Evolutionary conservation across 2,329 filamentous ascomycete genomes (phyloP), one percentile per base, ranked within the genome.

Genomic region (Colletotrichum brevisporum): DNA sequence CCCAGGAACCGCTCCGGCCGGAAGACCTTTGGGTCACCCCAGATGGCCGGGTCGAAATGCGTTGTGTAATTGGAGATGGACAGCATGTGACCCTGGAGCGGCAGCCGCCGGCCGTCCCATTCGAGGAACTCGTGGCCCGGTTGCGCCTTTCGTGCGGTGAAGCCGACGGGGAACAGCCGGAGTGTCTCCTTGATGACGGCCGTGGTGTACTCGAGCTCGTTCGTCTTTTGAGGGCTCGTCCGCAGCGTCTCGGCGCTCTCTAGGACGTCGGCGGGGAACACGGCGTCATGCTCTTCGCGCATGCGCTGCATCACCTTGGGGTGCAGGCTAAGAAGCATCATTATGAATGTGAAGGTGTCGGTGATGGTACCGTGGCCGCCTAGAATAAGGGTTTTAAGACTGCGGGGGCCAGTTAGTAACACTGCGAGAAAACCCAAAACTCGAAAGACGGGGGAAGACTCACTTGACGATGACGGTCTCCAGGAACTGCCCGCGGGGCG

Each of bases 111-210:
- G 1, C 82, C 82, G 1, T 83, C 76, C 53, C 68, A 70, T 36
- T 84, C 76, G 31, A 78, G 79, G 67, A 79, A 71, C 26, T 79
- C 79, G 68, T 78, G 75, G 16, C 76, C 76, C 6, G 58, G 47
- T 8, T 63, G 57, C 15, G 76, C 78, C 10, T 58, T 48, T 21
- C 84, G 80, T 16, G 82, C 77, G 2, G 81, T 81, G 47, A 79
- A 81, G 77, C 66, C 85, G 1, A 86, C 81, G 0, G 86, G 85
- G 69, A 83, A 87, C 26, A 89, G 71, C 2, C 86, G 81, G 1
- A 89, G 78, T 0, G 82, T 79, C 74, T 90, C 88, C 66, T 88
- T 86, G 68, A 88, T 81, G 16, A 88, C 81, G 18, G 85, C 86
- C 8, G 78, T 79, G 6, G 85, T 87, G 71, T 87, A 89, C 1